phyloP scores from a whole-genome alignment of 306 rosid species.

The Quillaja saponaria region DNA sequence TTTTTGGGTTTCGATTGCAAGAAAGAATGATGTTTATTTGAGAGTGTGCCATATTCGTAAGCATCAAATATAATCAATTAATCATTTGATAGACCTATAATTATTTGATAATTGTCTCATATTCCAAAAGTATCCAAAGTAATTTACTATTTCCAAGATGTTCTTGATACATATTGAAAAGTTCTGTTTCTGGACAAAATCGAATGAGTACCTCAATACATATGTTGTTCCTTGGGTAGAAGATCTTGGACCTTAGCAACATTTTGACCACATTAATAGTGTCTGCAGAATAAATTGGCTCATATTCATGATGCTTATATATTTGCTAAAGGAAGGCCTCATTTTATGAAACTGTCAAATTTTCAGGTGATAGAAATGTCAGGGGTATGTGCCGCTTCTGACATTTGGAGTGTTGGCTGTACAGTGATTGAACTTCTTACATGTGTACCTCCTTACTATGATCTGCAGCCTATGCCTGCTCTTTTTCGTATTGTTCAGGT shows the following conservation, averaged over 20 bases:
- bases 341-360: constrained; percentile 26
- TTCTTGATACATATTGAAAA: too few species aligned
- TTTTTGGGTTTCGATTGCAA: too few species aligned
- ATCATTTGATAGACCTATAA: too few species aligned
- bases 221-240: too few species aligned
- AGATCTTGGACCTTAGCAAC: constrained; percentile 21
- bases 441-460: constrained; percentile 96
- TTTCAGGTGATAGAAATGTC: constrained; percentile 99
- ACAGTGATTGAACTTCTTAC: constrained; percentile 98
- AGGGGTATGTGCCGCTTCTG: constrained; percentile 99
- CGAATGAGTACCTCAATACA: too few species aligned
- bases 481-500: constrained; percentile 99
- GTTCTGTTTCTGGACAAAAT: too few species aligned
- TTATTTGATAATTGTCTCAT: too few species aligned
- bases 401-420: constrained; percentile 99
- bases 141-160: too few species aligned
- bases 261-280: constrained; percentile 8
- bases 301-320: constrained; percentile 18
- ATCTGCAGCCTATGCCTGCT: constrained; percentile 99
- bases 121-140: too few species aligned
- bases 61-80: too few species aligned
- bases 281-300: constrained; percentile 21
- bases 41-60: too few species aligned
- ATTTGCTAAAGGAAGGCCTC: constrained; percentile 18
- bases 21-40: too few species aligned